Evolutionary conservation across 257 asterid species (phyloP).

Genomic region (Marsdenia floribunda): DNA sequence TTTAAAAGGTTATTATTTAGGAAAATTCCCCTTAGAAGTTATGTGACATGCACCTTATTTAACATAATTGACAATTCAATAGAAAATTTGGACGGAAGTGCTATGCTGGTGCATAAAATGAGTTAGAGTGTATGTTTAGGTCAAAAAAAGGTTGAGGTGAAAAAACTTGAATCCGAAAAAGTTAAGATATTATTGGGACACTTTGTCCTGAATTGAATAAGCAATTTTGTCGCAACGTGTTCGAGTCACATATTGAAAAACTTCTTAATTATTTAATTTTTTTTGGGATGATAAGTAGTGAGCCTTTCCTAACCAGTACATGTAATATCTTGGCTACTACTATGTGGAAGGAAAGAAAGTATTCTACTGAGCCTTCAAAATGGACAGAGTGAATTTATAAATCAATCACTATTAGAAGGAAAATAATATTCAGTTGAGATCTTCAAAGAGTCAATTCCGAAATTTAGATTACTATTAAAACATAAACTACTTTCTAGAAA

Average conservation of each 20-base stretch:
- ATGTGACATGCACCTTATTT: no score
- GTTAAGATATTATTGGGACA: no score
- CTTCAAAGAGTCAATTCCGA: not conserved
- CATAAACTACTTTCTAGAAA: not conserved
- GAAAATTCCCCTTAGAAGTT: no score
- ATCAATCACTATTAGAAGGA: not conserved
- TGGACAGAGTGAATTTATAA: not conserved
- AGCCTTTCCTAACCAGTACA: not conserved
- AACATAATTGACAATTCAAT: no score
- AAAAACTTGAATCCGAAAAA: no score
- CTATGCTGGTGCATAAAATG: no score
- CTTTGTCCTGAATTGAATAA: no score
- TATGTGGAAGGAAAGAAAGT: not conserved
- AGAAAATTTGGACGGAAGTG: no score
- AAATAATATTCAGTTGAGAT: not conserved
- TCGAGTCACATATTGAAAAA: not conserved
- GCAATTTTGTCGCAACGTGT: not conserved
- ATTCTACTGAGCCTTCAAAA: not conserved
- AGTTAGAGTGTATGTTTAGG: no score
- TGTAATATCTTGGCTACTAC: not conserved
- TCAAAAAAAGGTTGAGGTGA: no score
- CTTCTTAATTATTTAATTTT: not conserved
- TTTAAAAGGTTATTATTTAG: no score
- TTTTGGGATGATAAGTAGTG: not conserved
- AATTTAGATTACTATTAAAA: not conserved